A percentile compares a stretch with the other conserved stretches of the same genome.
Evolutionary conservation across 2,329 filamentous ascomycete genomes (phyloP).

Genomic region (Dothistroma pini): DNA sequence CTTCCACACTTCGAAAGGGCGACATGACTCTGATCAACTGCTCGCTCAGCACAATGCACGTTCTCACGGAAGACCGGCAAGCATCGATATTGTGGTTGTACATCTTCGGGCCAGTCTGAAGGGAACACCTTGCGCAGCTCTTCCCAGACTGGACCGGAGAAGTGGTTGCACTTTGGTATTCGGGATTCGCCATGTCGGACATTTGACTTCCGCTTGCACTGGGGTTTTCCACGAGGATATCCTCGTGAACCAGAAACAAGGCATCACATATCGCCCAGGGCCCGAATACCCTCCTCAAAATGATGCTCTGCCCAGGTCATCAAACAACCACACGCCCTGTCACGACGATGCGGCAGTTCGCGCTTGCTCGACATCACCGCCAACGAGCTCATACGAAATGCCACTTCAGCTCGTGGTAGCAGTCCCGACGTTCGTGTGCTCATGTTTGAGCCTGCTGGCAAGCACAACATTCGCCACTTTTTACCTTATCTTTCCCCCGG

Average conservation of each 20-base stretch:
- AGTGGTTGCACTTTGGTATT: not conserved
- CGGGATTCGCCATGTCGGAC: not conserved
- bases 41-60: too few relatives aligned
- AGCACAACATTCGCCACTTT: conserved; percentile 16
- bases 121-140: too few relatives aligned
- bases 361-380: not conserved
- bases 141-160: not conserved
- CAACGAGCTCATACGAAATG: not conserved
- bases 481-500: conserved; percentile 20
- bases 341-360: not conserved
- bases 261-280: not conserved
- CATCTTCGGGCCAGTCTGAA: too few relatives aligned
- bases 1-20: too few relatives aligned
- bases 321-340: not conserved
- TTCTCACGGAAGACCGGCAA: too few relatives aligned
- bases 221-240: not conserved
- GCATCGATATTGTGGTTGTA: too few relatives aligned
- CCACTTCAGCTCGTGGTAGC: conserved; percentile 15
- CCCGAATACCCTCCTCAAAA: not conserved
- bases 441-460: conserved; percentile 17
- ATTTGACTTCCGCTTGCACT: not conserved
- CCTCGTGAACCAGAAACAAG: not conserved
- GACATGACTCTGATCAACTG: too few relatives aligned
- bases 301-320: not conserved
- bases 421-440: conserved; percentile 22